Evolutionary conservation across 2,329 filamentous ascomycete genomes (phyloP).

Genomic region (Colletotrichum incanum): DNA sequence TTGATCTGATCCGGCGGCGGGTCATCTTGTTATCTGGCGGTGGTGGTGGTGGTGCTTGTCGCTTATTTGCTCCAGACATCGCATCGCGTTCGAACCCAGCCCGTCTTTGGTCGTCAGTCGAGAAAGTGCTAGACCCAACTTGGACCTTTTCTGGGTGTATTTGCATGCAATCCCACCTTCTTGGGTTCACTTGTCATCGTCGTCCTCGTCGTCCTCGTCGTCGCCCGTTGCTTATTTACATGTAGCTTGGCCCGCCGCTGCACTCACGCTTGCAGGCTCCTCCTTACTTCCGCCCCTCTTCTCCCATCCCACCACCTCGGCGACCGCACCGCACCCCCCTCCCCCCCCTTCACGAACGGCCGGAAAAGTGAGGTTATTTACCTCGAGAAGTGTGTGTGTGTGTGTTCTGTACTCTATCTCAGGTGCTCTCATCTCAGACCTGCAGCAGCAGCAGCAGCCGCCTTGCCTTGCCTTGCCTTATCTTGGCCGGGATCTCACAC

Average conservation of each 20-base stretch:
- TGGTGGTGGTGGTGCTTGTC: background rate
- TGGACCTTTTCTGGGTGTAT: background rate
- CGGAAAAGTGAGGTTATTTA: background rate
- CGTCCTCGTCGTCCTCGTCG: background rate
- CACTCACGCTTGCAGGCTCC: background rate
- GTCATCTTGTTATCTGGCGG: background rate
- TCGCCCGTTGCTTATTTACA: conserved; percentile 12
- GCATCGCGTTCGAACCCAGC: conserved; percentile 3
- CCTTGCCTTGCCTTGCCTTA: conserved; percentile 15
- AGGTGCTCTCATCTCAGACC: conserved; percentile 12
- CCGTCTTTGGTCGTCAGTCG: background rate
- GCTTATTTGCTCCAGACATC: conserved; percentile 13
- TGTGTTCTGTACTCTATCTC: conserved; percentile 9
- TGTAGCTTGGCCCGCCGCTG: background rate
- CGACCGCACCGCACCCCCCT: conserved; percentile 1
- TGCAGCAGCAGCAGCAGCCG: conserved; percentile 8
- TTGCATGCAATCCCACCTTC: conserved; percentile 5
- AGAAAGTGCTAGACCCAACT: background rate
- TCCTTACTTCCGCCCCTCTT: background rate
- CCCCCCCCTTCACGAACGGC: conserved; percentile 4
- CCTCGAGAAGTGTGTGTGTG: background rate
- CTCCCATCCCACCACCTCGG: background rate
- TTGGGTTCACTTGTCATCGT: background rate
- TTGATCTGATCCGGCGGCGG: background rate
- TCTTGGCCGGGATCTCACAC: conserved; percentile 18